These are phyloP conservation scores for Teratosphaeriaceae sp. DNA, from an alignment of 2,329 filamentous ascomycete species.

Conservation along the genomic window DNA sequence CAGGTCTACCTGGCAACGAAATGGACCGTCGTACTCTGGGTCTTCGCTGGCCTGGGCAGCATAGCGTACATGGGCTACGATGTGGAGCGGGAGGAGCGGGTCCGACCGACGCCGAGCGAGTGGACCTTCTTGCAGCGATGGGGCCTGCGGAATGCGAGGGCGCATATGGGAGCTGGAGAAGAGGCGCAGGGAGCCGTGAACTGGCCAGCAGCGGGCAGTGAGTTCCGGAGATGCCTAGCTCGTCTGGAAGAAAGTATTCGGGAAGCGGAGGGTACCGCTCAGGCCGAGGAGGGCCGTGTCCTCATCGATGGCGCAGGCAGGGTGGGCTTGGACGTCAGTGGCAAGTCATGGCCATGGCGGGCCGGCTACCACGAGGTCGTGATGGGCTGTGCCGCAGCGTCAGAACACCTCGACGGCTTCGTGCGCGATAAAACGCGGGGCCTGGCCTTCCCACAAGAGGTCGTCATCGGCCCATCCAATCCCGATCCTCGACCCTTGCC, in stretches of 20 bases:
- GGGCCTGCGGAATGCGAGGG: conserved; percentile 54
- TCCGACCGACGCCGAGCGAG: conserved; percentile 74
- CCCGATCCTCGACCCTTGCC: conserved; percentile 69
- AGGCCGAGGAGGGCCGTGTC: conserved; percentile 27
- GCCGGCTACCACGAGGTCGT: conserved; percentile 78
- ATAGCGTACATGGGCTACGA: conserved; percentile 59
- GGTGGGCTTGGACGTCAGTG: conserved; percentile 61
- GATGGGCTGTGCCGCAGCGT: conserved; percentile 67
- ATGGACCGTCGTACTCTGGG: conserved; percentile 60
- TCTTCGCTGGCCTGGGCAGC: conserved; percentile 53
- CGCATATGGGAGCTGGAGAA: conserved; percentile 43
- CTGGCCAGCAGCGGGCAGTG: conserved; percentile 61
- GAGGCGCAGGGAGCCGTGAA: conserved; percentile 55
- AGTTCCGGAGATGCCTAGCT: conserved; percentile 53
- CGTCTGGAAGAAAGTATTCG: conserved; percentile 61
- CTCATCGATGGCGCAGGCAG: conserved; percentile 48
- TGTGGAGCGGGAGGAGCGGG: conserved; percentile 68
- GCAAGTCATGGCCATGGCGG: conserved; percentile 76
- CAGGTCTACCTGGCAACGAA: conserved; percentile 65
- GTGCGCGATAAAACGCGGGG: conserved; percentile 61
- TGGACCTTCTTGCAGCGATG: conserved; percentile 69
- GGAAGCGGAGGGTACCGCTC: conserved; percentile 61
- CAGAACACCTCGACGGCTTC: conserved; percentile 77
- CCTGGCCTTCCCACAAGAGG: conserved; percentile 63
- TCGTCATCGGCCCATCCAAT: conserved; percentile 77